A percentile compares a stretch with the other conserved stretches of the same genome.
Conservation (phyloP, 371 early-diverging fungal genomes). For the Syncephalastrum sp. region DNA sequence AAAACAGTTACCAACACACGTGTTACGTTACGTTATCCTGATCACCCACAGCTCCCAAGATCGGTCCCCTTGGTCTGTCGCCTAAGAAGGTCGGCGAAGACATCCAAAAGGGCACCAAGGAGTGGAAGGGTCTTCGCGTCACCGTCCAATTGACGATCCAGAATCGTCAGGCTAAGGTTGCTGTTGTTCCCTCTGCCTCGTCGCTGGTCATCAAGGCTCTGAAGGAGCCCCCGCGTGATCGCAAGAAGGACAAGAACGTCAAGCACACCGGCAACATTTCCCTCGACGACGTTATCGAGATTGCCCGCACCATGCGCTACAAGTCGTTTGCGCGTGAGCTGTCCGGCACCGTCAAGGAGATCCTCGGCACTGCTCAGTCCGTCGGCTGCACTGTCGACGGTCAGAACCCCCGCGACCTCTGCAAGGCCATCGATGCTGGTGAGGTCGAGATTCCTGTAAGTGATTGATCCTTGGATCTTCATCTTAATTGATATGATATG, state of each 20-base stretch:
- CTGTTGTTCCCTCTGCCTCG: constrained; percentile 97
- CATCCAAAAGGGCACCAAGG: constrained; percentile 99
- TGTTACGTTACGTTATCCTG: neutral
- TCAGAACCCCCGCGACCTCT: constrained; percentile 48
- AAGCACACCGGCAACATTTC: constrained; percentile 94
- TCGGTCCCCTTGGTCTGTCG: constrained; percentile 99
- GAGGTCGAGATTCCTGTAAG: constrained; percentile 87
- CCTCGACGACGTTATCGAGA: constrained; percentile 91
- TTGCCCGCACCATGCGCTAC: constrained; percentile 95
- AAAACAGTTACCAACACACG: neutral
- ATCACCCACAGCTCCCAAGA: constrained; percentile 75
- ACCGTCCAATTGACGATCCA: constrained; percentile 98
- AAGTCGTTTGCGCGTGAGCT: constrained; percentile 91
- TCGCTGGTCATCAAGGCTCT: constrained; percentile 98
- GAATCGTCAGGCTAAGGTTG: constrained; percentile 99
- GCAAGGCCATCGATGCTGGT: constrained; percentile 62
- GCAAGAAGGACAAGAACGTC: constrained; percentile 99
- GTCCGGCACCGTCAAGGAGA: constrained; percentile 97
- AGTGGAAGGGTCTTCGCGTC: constrained; percentile 98
- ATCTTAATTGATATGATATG: too few relatives aligned
- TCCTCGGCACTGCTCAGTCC: constrained; percentile 98
- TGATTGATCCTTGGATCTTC: neutral
- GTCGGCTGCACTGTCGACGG: constrained; percentile 93
- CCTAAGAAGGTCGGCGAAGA: constrained; percentile 99
- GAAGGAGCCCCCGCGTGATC: constrained; percentile 98